Evolutionary conservation across 805 yeast genomes (phyloP).

Genomic region (Schwanniomyces sp.): DNA sequence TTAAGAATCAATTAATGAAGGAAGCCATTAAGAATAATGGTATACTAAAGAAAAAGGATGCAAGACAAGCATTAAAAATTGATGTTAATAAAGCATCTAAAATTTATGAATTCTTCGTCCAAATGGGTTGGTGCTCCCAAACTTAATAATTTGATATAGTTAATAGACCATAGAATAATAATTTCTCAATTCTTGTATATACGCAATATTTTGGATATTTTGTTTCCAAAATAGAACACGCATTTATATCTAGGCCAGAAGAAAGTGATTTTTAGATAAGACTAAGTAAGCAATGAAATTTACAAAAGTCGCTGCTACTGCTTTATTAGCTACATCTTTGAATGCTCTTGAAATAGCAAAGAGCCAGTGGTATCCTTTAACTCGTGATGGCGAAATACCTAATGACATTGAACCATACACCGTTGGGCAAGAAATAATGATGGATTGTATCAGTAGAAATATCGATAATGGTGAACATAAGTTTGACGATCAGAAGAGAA

Average conservation of each 20-base stretch:
- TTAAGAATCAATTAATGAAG: slow-evolving; percentile 84
- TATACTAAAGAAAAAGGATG: slow-evolving; percentile 73
- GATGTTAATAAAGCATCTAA: slow-evolving; percentile 85
- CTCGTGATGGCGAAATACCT: slow-evolving; percentile 38
- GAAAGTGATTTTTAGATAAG: not conserved
- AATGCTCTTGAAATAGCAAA: not conserved
- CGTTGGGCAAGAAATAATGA: slow-evolving; percentile 41
- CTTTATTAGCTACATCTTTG: not conserved
- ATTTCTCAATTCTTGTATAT: not conserved
- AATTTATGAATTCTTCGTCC: slow-evolving; percentile 89
- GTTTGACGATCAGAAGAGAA: slow-evolving; percentile 59
- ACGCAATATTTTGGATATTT: not conserved
- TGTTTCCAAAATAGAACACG: not conserved
- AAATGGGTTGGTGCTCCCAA: slow-evolving; percentile 81
- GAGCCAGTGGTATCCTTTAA: slow-evolving; percentile 27
- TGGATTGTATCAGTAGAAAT: slow-evolving; percentile 65
- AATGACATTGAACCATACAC: slow-evolving; percentile 33
- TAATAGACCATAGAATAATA: not conserved
- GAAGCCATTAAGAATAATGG: slow-evolving; percentile 89
- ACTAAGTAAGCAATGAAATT: not conserved
- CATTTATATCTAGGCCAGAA: not conserved
- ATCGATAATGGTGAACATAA: slow-evolving; percentile 78
- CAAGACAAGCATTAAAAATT: slow-evolving; percentile 79
- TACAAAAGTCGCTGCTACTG: not conserved
- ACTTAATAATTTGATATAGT: slow-evolving; percentile 16